Conservation (phyloP, 306 rosid species). For the Carpinus viminea region DNA sequence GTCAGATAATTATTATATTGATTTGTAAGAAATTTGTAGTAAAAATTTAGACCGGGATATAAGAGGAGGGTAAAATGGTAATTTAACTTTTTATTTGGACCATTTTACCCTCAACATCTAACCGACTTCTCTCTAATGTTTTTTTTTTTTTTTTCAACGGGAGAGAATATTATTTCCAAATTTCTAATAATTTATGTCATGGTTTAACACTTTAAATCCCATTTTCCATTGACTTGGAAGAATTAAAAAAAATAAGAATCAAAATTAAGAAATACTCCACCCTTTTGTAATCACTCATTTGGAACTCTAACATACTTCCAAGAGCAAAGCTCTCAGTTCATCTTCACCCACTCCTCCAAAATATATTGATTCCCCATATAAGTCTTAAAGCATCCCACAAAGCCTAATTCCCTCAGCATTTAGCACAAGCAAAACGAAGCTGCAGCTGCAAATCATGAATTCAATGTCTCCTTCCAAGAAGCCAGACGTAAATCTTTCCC, state of each 20-base stretch:
- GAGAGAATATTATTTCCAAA: no score
- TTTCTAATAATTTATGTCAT: no score
- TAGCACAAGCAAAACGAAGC: neutral
- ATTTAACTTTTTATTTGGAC: no score
- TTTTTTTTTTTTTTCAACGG: no score
- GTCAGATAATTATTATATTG: no score
- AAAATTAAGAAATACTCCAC: neutral
- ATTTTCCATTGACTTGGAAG: neutral
- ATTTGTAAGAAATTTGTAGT: no score
- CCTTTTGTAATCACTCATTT: conserved; percentile 25
- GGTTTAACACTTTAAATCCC: neutral
- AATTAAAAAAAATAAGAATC: neutral
- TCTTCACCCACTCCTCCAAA: neutral
- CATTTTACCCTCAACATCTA: no score
- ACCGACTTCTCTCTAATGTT: no score
- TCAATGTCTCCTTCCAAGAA: neutral
- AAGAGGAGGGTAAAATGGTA: no score
- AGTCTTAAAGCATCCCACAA: neutral
- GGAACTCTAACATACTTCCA: conserved; percentile 20
- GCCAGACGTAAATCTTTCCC: conserved; percentile 10
- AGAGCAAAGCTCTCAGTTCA: conserved; percentile 14
- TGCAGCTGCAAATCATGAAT: conserved; percentile 5
- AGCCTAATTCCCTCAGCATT: neutral
- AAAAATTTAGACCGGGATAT: no score
- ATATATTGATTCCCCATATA: neutral